Base-by-base conservation (phyloP, 495 filamentous ascomycete genomes). In the Xylaria scruposa region DNA sequence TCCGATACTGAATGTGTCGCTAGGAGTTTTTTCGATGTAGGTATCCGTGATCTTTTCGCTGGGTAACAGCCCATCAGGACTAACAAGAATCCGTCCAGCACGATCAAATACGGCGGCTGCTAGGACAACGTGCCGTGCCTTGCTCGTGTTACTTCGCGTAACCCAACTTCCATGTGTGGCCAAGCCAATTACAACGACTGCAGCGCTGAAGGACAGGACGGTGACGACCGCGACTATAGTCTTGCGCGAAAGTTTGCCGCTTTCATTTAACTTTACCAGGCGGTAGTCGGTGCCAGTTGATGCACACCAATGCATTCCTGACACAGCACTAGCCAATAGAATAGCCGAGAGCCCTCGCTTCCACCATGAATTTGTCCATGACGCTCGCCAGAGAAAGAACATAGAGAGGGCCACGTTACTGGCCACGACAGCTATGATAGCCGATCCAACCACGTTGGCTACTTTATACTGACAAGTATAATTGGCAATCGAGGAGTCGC, bases 281-380 rank as follows among this genome's bases (percentile, higher is more conserved):
- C 77, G 81, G 76, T 94, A 96, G 4, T 76, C 64, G 1, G 93
- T 95, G 8, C 94, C 93, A 17, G 90, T 81, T 3, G 91, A 85
- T 17, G 93, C 94, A 21, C 90, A 90, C 93, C 93, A 97, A 77
- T 97, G 93, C 93, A 97, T 96, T 3, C 92, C 93, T 24, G 89
- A 93, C 3, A 95, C 93, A 46, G 91, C 92, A 17, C 85, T 81
- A 31, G 92, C 91, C 46, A 97, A 83, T 8, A 94, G 67, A 31
- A 87, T 77, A 8, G 91, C 92, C 74, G 89, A 92, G 3, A 90
- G 67, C 26, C 84, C 76, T 70, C 94, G 84, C 74, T 92, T 93
- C 91, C 89, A 93, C 90, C 90, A 93, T 17, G 83, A 87, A 78
- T 91, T 91, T 24, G 90, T 93, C 92, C 95, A 97, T 6, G 88